Percentiles rank a stretch among this genome's conserved stretches.
Conservation (phyloP, 441 rosid genomes). For the Populus trichocarpa region DNA sequence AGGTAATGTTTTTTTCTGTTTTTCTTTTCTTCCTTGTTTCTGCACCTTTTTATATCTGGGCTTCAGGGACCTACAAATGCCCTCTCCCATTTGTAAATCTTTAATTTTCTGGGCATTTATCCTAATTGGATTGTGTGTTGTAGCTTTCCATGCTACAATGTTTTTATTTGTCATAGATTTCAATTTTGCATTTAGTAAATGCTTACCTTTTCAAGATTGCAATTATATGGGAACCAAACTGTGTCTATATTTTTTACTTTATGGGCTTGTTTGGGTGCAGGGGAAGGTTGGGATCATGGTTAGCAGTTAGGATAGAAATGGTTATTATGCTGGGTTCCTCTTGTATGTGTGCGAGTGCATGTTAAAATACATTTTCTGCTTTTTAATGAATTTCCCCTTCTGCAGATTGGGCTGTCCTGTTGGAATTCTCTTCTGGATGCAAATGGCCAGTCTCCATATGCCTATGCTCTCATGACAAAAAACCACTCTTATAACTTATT, state of each 20-base stretch:
- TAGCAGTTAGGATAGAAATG: background rate
- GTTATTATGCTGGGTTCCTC: background rate
- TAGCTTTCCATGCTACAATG: background rate
- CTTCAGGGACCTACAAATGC: background rate
- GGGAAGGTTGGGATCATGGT: background rate
- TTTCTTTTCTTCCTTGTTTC: background rate
- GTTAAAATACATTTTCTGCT: background rate
- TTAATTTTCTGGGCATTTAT: background rate
- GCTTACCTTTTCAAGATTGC: background rate
- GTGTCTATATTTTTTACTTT: background rate
- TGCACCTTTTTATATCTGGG: background rate
- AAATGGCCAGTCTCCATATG: conserved; percentile 56
- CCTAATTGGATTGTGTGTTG: background rate
- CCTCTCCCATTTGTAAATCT: background rate
- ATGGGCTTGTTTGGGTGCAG: background rate
- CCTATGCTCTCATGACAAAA: conserved; percentile 61
- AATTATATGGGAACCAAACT: background rate
- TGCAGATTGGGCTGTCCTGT: conserved; percentile 67
- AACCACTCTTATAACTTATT: conserved; percentile 63
- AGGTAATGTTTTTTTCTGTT: conserved; percentile 37
- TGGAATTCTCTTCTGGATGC: conserved; percentile 67
- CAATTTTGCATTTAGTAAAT: background rate
- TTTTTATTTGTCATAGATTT: background rate
- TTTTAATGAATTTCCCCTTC: background rate
- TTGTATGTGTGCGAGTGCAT: background rate